Evolutionary conservation across 2,329 filamentous ascomycete species (phyloP), one percentile per base, ranked within the genome.

Genomic region (Chaetoscypha palmicola): DNA sequence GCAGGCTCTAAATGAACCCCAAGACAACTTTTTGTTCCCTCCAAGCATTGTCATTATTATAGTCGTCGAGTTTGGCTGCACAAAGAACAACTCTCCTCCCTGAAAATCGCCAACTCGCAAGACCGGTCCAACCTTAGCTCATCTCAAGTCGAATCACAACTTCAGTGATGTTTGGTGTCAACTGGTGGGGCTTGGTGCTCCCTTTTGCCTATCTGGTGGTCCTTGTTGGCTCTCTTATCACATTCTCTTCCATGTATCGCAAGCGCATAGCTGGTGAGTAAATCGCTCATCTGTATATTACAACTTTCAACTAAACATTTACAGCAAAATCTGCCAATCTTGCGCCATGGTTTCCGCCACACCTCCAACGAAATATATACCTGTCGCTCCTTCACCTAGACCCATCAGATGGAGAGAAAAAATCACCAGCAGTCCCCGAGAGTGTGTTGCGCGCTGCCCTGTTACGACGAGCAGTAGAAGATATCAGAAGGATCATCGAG

Each of bases 291-390:
- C 9, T 5, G 9, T 5, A 5, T 12, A 17, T 33, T 4, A 17
- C 24, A 17, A 49, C 53, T 51, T 54, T 48, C 41, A 42, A 46
- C 45, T 58, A 47, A 55, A 46, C 42, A 17, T 21, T 19, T 43
- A 43, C 54, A 89, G 85, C 73, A 53, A 80, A 88, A 69, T 84
- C 85, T 58, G 83, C 87, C 42, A 87, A 86, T 55, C 80, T 98
- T 49, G 88, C 86, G 55, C 89, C 91, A 56, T 98, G 92, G 91
- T 98, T 98, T 67, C 82, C 83, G 19, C 77, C 84, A 41, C 90
- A 98, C 64, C 73, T 94, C 40, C 86, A 92, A 67, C 86, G 91
- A 66, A 90, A 98, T 66, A 79, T 98, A 62, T 98, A 97, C 72
- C 79, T 95, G 48, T 89, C 89, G 34, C 80, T 98, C 31, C 74